phyloP scores from a whole-genome alignment of 2,329 filamentous ascomycete species.

The Penicillium italicum region DNA sequence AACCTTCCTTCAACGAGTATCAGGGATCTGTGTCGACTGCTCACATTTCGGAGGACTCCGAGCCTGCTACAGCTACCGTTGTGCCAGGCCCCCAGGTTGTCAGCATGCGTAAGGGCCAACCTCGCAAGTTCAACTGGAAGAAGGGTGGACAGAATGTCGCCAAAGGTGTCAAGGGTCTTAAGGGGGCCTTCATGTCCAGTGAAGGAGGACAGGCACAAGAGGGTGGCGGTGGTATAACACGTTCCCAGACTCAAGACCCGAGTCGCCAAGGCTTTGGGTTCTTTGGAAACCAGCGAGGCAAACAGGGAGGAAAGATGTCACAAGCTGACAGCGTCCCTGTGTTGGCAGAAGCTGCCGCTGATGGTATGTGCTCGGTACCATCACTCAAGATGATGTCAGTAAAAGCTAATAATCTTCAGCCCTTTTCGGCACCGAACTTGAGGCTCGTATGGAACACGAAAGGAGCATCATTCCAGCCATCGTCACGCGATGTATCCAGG shows the following conservation, averaged over 20 bases:
- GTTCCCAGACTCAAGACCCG: slow-evolving; percentile 43
- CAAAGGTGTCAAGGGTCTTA: slow-evolving; percentile 92
- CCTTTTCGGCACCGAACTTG: slow-evolving; percentile 86
- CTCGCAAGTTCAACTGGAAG: slow-evolving; percentile 99
- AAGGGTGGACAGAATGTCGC: slow-evolving; percentile 91
- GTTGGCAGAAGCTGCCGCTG: slow-evolving; percentile 36
- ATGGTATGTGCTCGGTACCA: slow-evolving; percentile 34
- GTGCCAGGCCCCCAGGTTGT: slow-evolving; percentile 82
- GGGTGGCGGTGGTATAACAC: slow-evolving; percentile 29
- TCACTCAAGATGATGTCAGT: neutral
- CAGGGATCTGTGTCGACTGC: slow-evolving; percentile 56
- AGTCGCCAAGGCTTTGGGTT: slow-evolving; percentile 65
- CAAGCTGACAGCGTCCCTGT: slow-evolving; percentile 44
- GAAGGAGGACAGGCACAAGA: slow-evolving; percentile 46
- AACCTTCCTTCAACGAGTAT: slow-evolving; percentile 48
- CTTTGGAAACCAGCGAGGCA: slow-evolving; percentile 55
- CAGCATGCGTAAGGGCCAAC: slow-evolving; percentile 88
- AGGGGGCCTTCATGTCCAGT: slow-evolving; percentile 77
- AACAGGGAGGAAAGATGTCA: slow-evolving; percentile 40
- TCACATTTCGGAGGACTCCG: slow-evolving; percentile 61
- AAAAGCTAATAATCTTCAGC: slow-evolving; percentile 34
- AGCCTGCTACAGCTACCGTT: slow-evolving; percentile 55
- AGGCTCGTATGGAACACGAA: slow-evolving; percentile 81
- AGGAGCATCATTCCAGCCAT: slow-evolving; percentile 85
- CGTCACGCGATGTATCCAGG: slow-evolving; percentile 89